Base-by-base conservation (phyloP, 306 rosid genomes). In the Malus orientalis region DNA sequence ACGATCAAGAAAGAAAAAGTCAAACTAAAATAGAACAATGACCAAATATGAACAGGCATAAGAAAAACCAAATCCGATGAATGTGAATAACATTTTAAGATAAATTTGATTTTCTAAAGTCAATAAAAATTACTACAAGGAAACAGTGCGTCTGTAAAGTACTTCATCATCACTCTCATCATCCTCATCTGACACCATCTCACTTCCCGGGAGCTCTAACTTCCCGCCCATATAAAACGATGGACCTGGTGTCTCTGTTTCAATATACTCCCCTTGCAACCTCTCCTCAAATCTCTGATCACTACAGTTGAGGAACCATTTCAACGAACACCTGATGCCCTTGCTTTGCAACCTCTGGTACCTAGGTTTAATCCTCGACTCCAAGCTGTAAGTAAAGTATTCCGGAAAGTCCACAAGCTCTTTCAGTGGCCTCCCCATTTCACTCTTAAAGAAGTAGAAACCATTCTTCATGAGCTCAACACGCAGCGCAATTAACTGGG, bases 221-320 rank as follows among this genome's bases (percentile, higher is more conserved):
- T 84, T 92, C 82, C 99, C 96, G 68, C 99, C 99, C 95, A 90
- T 79, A 78, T 25, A 82, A 77, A 95, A 95, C 5, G 82, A 76
- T 14, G 97, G 99, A 70, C 99, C 96, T 40, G 71, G 7, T 80
- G 79, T 88, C 77, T 92, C 97, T 65, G 92, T 81, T 76, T 92
- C 99, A 73, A 95, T 88, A 79, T 88, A 92, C 69, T 86, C 79
- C 67, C 97, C 96, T 84, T 84, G 90, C 88, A 92, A 85, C 78
- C 99, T 90, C 81, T 95, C 99, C 74, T 95, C 97, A 78, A 95
- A 92, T 84, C 97, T 92, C 82, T 79, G 93, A 76, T 95, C 97
- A 82, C 99, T 92, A 54, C 96, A 92, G 80, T 92, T 92, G 73
- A 89, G 87, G 86, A 90, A 87, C 99, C 99, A 92, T 79, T 91